A percentile compares a stretch with the other conserved stretches of the same genome.
Conservation (phyloP, 192 early-diverging fungal species). For the Backusella macrospora region DNA sequence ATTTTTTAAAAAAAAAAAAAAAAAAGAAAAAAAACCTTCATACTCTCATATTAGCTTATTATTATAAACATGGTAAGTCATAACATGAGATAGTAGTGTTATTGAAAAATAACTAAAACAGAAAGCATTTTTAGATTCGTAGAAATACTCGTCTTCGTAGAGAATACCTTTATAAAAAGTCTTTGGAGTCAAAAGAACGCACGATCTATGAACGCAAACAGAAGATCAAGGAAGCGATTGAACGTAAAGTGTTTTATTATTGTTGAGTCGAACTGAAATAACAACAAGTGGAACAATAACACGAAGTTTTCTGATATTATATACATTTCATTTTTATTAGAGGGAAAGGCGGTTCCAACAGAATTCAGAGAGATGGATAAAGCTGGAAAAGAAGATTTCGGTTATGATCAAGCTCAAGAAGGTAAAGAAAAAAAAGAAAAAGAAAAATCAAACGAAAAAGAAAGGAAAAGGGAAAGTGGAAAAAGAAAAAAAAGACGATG, state of each 20-base stretch:
- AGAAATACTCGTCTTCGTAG: conserved; percentile 85
- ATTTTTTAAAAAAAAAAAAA: not conserved
- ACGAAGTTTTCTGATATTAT: not conserved
- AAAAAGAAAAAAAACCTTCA: not conserved
- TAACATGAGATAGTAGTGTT: not conserved
- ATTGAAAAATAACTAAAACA: not conserved
- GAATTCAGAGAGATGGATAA: conserved; percentile 82
- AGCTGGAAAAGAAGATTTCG: conserved; percentile 74
- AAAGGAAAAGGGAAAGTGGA: too few species aligned
- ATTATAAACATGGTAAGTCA: not conserved
- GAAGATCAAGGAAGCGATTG: conserved; percentile 88
- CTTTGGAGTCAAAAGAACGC: conserved; percentile 90
- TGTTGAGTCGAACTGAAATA: not conserved
- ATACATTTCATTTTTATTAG: conserved; percentile 40
- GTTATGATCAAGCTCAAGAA: conserved; percentile 86
- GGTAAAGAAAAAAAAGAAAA: conserved; percentile 44
- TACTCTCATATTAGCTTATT: not conserved
- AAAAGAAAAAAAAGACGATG: not conserved
- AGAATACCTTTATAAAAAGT: conserved; percentile 98
- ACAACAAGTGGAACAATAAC: not conserved
- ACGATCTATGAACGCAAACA: conserved; percentile 94
- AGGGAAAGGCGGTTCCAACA: conserved; percentile 86
- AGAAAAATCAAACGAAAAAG: too few species aligned
- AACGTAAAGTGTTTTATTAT: conserved; percentile 48
- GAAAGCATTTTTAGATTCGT: conserved; percentile 59